Evolutionary conservation across 257 asterid genomes (phyloP), one percentile per base, ranked within the genome.

Genomic region (Anisodus tanguticus): DNA sequence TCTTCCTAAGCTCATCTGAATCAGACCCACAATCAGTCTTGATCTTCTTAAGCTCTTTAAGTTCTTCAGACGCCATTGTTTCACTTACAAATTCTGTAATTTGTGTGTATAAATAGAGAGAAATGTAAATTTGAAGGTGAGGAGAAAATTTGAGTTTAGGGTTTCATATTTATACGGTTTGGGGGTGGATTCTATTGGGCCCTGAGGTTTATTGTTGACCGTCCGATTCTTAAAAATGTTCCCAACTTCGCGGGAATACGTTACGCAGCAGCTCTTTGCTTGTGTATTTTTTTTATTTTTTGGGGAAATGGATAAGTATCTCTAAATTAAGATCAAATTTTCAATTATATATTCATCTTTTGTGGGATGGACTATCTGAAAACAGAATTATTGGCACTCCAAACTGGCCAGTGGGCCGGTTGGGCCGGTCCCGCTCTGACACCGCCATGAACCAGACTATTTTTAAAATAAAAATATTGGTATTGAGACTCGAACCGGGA

Each of bases 11-110:
- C 85, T 88, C 89, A 9, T 92, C 95, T 45, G 90, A 83, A 82
- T 90, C 93, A 39, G 92, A 88, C 60, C 89, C 94, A 15, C 93
- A 87, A 85, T 91, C 43, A 17, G 72, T 47, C 86, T 91, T 93
- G 15, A 71, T 60, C 91, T 89, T 90, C 86, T 91, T 93, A 92
- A 88, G 89, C 84, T 90, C 92, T 26, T 83, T 85, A 2, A 68
- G 35, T 15, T 59, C 17, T 35, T 67, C 86, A n/a, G 92, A 72
- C 49, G 91, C 84, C 79, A 83, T 81, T 6, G 86, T 66, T 58
- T 87, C 97, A 35, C 89, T 81, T 41, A 88, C 4, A 47, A 51
- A 35, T 26, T 57, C 2, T 10, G 57, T 72, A 64, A 58, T 49
- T 5, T 45, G 15, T 4, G 82, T 35, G 79, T 31, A 49, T 8